Conservation (phyloP, 352 stramenopile species). For the Aphanomyces stellatus region DNA sequence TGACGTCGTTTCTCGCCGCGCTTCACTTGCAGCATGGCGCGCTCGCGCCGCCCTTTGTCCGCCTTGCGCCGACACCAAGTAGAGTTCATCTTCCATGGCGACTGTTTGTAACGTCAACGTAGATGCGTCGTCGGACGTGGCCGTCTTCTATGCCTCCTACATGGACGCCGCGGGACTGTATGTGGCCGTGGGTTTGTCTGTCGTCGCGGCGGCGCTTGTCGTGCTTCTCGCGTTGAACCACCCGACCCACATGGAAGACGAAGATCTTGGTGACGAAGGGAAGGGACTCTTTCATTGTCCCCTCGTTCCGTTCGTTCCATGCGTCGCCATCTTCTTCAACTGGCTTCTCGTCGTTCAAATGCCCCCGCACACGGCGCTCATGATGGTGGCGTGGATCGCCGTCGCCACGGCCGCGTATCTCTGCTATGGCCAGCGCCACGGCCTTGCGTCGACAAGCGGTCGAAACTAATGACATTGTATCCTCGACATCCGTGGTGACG, state of each 20-base stretch:
- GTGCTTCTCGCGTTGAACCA: neutral
- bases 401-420: slow-evolving; percentile 61
- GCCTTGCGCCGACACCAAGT: too few species aligned
- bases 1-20: neutral
- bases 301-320: slow-evolving; percentile 67
- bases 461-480: neutral
- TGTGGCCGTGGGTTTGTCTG: neutral
- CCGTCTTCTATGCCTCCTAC: too few species aligned
- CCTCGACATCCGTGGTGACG: too few species aligned
- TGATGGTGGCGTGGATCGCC: slow-evolving; percentile 60
- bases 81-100: too few species aligned
- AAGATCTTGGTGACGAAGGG: slow-evolving; percentile 4
- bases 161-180: neutral
- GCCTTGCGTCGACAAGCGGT: slow-evolving; percentile 5
- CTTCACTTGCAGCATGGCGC: slow-evolving; percentile 3
- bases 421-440: slow-evolving; percentile 60
- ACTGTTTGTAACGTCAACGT: too few species aligned
- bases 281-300: slow-evolving; percentile 23
- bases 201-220: neutral
- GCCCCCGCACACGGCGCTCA: slow-evolving; percentile 45
- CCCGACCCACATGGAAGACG: neutral
- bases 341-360: slow-evolving; percentile 83
- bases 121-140: too few species aligned
- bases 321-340: slow-evolving; percentile 81
- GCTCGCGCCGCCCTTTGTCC: neutral